These are phyloP conservation scores for Cyanidiococcus yangmingshanensis DNA, from an alignment of 23 red algal species.

Conservation along the genomic window DNA sequence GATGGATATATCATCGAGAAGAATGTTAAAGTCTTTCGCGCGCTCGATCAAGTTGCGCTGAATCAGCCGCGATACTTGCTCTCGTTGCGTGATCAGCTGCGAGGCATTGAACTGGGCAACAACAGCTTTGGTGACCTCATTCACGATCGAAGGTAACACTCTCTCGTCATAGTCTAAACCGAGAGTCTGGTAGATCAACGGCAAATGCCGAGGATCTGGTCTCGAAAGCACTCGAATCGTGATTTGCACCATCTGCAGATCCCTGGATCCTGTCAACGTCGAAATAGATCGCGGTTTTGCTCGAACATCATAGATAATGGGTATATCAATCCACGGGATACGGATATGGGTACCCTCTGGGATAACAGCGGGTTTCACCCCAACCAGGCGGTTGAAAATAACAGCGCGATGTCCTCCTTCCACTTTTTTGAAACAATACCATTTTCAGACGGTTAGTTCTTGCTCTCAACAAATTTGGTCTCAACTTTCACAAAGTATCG, in stretches of 20 bases:
- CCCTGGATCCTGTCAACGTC: conserved; percentile 81
- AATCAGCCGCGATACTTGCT: conserved; percentile 83
- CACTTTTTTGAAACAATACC: conserved; percentile 36
- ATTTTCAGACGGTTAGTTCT: not conserved
- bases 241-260: conserved; percentile 98
- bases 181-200: conserved; percentile 70
- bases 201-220: conserved; percentile 53
- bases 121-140: conserved; percentile 93
- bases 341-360: conserved; percentile 70
- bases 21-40: conserved; percentile 78
- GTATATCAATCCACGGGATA: conserved; percentile 79
- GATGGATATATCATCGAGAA: conserved; percentile 98
- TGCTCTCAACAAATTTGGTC: no score
- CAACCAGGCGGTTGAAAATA: conserved; percentile 74
- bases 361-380: conserved; percentile 34
- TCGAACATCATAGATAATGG: conserved; percentile 86
- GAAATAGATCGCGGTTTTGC: conserved; percentile 74
- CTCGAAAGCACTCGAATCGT: conserved; percentile 78
- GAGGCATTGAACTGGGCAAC: conserved; percentile 96
- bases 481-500: no score
- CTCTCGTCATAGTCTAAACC: conserved; percentile 97
- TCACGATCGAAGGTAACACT: conserved; percentile 93
- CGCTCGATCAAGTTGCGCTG: conserved; percentile 61
- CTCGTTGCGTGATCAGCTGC: conserved; percentile 91
- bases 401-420: conserved; percentile 93